Conservation (phyloP, 2,329 filamentous ascomycete species). For the Xylariaceae sp. region DNA sequence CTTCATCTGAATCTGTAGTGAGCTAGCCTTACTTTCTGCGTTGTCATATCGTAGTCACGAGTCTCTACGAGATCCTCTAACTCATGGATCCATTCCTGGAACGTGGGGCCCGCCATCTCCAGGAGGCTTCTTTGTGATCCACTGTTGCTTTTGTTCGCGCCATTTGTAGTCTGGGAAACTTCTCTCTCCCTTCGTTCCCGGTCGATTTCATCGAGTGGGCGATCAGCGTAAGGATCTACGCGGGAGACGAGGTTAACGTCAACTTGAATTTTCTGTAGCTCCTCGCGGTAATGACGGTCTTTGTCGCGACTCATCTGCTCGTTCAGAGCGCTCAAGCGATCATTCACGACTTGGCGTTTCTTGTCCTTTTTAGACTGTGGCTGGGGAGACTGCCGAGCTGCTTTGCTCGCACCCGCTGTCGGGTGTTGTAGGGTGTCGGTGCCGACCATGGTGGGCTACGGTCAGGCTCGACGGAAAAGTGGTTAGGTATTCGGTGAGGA, state of each 20-base stretch:
- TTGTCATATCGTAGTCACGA: conserved; percentile 75
- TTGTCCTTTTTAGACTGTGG: conserved; percentile 58
- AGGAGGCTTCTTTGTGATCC: conserved; percentile 49
- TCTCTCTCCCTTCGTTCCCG: conserved; percentile 36
- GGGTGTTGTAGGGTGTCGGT: conserved; percentile 19
- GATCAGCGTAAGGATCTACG: conserved; percentile 36
- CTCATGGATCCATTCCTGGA: conserved; percentile 77
- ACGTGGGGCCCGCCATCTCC: conserved; percentile 75
- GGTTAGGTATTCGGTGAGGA: neutral
- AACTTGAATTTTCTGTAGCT: conserved; percentile 79
- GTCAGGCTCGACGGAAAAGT: neutral
- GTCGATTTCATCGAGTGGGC: conserved; percentile 41
- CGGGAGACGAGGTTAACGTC: conserved; percentile 23
- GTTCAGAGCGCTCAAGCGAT: conserved; percentile 70
- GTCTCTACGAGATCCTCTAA: conserved; percentile 85
- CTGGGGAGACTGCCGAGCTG: conserved; percentile 22
- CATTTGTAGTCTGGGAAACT: conserved; percentile 34
- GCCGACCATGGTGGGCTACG: conserved; percentile 18
- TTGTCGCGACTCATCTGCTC: conserved; percentile 74
- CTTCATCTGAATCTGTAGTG: neutral
- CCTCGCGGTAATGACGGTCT: conserved; percentile 79
- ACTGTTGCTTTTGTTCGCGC: conserved; percentile 32
- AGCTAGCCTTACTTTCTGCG: conserved; percentile 61
- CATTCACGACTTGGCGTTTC: conserved; percentile 74
- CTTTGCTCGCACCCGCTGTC: conserved; percentile 16